A percentile compares a stretch with the other conserved stretches of the same genome.
phyloP scores from a whole-genome alignment of 2,329 filamentous ascomycete species.

The Helotiales sp. region DNA sequence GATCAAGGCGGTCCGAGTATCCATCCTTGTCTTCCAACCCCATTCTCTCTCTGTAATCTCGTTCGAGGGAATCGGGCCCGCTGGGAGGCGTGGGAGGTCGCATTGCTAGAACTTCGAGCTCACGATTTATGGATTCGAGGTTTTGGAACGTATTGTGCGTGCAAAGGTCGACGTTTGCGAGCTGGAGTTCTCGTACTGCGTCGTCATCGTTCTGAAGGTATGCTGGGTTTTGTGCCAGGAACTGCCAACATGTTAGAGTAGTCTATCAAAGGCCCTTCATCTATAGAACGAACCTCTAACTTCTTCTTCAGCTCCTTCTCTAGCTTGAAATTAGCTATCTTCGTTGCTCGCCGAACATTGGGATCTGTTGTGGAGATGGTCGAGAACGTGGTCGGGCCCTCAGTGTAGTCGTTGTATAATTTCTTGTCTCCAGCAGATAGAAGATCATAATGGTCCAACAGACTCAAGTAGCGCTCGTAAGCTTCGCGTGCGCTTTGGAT shows the following conservation, averaged over 20 bases:
- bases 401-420: constrained; percentile 71
- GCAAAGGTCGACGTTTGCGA: constrained; percentile 72
- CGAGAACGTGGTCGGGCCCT: constrained; percentile 71
- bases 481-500: constrained; percentile 64
- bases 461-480: constrained; percentile 77
- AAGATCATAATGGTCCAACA: constrained; percentile 77
- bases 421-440: constrained; percentile 64
- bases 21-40: constrained; percentile 42
- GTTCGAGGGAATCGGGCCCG: constrained; percentile 43
- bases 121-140: constrained; percentile 83
- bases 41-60: constrained; percentile 47
- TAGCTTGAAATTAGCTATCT: constrained; percentile 80
- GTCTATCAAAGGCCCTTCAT: constrained; percentile 12
- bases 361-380: constrained; percentile 66
- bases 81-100: constrained; percentile 58
- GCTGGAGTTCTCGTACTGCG: constrained; percentile 73
- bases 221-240: constrained; percentile 58
- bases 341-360: constrained; percentile 72
- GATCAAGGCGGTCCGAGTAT: constrained; percentile 76
- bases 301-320: constrained; percentile 85
- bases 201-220: constrained; percentile 77
- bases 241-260: constrained; percentile 41
- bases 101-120: constrained; percentile 77
- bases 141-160: constrained; percentile 81
- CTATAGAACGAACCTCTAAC: constrained; percentile 61